phyloP scores from a whole-genome alignment of 2,329 filamentous ascomycete genomes.

The Trichoderma brevicompactum region DNA sequence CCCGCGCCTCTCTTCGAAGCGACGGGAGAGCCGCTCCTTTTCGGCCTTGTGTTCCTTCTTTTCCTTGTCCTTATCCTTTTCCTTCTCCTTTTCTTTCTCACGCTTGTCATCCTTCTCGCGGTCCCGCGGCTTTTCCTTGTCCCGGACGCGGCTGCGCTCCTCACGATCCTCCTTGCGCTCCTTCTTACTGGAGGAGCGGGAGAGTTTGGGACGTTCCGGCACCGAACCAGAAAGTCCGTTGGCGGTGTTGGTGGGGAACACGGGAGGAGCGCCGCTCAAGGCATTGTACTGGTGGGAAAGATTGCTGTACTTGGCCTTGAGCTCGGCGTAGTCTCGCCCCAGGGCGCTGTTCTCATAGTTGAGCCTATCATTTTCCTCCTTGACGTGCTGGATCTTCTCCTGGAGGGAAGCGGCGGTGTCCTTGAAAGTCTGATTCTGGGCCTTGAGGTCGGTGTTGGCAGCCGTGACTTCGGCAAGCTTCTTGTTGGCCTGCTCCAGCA shows the following conservation, averaged over 20 bases:
- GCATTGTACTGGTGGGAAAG: conserved; percentile 39
- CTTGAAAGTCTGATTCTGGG: conserved; percentile 30
- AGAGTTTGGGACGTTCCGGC: conserved; percentile 38
- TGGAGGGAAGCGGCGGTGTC: conserved; percentile 30
- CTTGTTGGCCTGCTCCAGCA: conserved; percentile 38
- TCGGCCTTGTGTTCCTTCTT: conserved; percentile 41
- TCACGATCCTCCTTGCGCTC: conserved; percentile 35
- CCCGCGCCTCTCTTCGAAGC: conserved; percentile 44
- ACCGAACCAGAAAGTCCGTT: conserved; percentile 32
- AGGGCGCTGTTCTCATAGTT: conserved; percentile 40
- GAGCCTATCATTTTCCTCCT: conserved; percentile 33
- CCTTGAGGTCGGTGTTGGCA: conserved; percentile 31
- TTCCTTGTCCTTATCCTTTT: conserved; percentile 35
- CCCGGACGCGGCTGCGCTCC: conserved; percentile 32
- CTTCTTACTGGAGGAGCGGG: conserved; percentile 38
- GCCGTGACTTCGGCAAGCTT: conserved; percentile 38
- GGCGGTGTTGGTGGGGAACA: conserved; percentile 33
- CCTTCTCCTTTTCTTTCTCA: conserved; percentile 36
- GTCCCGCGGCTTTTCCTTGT: conserved; percentile 25
- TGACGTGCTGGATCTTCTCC: conserved; percentile 34
- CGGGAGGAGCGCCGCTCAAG: conserved; percentile 34
- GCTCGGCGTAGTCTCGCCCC: conserved; percentile 35
- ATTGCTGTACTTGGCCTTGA: conserved; percentile 40
- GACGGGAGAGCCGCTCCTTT: conserved; percentile 45
- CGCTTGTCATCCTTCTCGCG: conserved; percentile 33